Evolutionary conservation across 495 filamentous ascomycete genomes (phyloP).

Genomic region (Aspergillus biplanus): DNA sequence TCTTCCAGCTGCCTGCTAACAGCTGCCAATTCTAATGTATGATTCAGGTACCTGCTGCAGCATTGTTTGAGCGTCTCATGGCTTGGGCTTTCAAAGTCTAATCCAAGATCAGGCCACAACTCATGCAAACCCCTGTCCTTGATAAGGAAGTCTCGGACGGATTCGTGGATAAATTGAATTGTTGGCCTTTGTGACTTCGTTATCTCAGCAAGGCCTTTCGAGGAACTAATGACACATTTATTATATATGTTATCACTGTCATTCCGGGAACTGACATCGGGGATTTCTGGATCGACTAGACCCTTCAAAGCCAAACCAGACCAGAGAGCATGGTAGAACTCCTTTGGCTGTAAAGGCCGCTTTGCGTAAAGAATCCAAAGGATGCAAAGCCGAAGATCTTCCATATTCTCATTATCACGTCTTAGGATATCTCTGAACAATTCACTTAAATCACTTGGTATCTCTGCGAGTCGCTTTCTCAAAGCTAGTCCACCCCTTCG

Average conservation of each 20-base stretch:
- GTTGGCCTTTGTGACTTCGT: constrained; percentile 27
- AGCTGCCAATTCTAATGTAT: too few relatives aligned
- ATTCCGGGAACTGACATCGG: background rate
- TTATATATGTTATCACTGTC: constrained; percentile 10
- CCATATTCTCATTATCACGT: constrained; percentile 31
- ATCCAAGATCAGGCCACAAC: constrained; percentile 37
- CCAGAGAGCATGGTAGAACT: constrained; percentile 40
- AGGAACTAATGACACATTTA: constrained; percentile 40
- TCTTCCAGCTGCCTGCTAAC: too few relatives aligned
- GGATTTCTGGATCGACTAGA: constrained; percentile 21
- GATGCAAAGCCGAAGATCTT: constrained; percentile 37
- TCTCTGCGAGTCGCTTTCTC: constrained; percentile 33
- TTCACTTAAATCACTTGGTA: constrained; percentile 39
- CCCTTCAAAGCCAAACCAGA: constrained; percentile 21
- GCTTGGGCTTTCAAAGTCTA: constrained; percentile 28
- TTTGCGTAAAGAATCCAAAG: constrained; percentile 44
- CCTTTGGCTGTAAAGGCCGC: constrained; percentile 30
- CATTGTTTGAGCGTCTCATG: constrained; percentile 42
- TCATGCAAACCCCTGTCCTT: constrained; percentile 41
- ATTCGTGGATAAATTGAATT: constrained; percentile 56
- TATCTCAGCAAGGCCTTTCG: constrained; percentile 50
- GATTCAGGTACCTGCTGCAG: constrained; percentile 41
- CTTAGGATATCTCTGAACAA: constrained; percentile 47
- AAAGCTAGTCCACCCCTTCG: constrained; percentile 28
- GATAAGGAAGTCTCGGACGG: constrained; percentile 47